Base-by-base conservation (phyloP, 2,329 filamentous ascomycete genomes). In the Aspergillus ochraceoroseus region DNA sequence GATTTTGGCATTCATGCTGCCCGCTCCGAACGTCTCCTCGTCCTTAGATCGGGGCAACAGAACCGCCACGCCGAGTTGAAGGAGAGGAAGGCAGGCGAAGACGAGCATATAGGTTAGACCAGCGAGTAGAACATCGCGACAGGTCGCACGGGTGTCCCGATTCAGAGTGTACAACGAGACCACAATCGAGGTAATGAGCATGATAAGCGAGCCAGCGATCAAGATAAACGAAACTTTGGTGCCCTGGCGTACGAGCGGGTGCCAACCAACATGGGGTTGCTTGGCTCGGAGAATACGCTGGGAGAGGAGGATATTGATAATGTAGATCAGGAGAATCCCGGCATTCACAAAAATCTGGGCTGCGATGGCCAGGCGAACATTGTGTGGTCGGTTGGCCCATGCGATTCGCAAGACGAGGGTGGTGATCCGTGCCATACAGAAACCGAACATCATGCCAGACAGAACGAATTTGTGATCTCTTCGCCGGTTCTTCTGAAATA, bases 301-400 rank as follows among this genome's bases (percentile, higher is more conserved):
- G 0, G 82, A 67, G 57, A 89, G 85, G 55, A 92, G 67, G 28
- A 94, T 66, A 65, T 94, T 92, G 63, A 87, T 69, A 54, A 90
- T 66, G 63, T 85, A 90, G 17, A 94, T 68, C 5, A 94, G 63
- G 22, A 94, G 60, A 11, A 88, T 79, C 28, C 86, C 87, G 0
- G 83, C 81, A 30, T 80, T 77, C 42, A 86, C 77, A 53, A 92
- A 80, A 56, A 92, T 76, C 49, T 72, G 72, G 3, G 84, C 77
- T 0, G 76, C 75, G 33, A 80, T 75, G 2, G 68, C 73, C 3
- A 80, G 56, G 7, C 53, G 56, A 22, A 74, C 53, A 45, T 75
- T 72, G 7, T 29, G 49, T 37, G 52, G 63, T 44, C 63, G 54
- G 20, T 55, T 63, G 5, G 82, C 79, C 74, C 73, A 77, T n/a